Conservation (phyloP, 1,284 basidiomycete species). For the Cutaneotrichosporon sp. region DNA sequence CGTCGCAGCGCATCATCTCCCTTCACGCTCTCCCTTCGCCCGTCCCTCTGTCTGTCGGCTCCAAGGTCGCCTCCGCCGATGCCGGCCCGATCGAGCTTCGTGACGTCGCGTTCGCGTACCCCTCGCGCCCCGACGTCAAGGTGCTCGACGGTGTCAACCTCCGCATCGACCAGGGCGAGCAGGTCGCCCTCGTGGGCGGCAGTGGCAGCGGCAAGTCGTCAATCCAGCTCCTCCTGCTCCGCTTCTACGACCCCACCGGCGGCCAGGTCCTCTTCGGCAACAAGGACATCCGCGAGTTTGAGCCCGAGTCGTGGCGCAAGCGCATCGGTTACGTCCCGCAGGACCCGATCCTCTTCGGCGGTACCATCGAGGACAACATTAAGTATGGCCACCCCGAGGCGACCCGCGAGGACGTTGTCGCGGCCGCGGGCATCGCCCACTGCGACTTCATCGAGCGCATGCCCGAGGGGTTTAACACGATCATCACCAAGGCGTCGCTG, state of each 20-base stretch:
- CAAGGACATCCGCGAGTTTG: conserved; percentile 71
- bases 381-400: conserved; percentile 54
- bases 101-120: conserved; percentile 83
- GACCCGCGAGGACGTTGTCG: conserved; percentile 41
- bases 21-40: conserved; percentile 46
- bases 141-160: conserved; percentile 69
- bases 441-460: conserved; percentile 51
- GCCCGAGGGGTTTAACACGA: conserved; percentile 50
- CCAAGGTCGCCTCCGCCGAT: conserved; percentile 30
- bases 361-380: conserved; percentile 75
- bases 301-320: conserved; percentile 72
- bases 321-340: conserved; percentile 67
- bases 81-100: conserved; percentile 66
- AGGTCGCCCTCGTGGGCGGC: conserved; percentile 55
- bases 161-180: conserved; percentile 55
- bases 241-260: conserved; percentile 81
- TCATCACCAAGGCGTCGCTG: conserved; percentile 51
- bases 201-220: conserved; percentile 57
- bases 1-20: conserved; percentile 49
- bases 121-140: conserved; percentile 78
- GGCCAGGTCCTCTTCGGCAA: conserved; percentile 79
- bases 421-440: conserved; percentile 46
- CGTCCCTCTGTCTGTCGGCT: conserved; percentile 45
- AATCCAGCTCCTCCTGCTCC: conserved; percentile 75
- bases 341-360: conserved; percentile 77